Percentiles rank a stretch among this genome's conserved stretches.
phyloP scores from a whole-genome alignment of 768 basidiomycete genomes.

The Pleurotus ostreatus region DNA sequence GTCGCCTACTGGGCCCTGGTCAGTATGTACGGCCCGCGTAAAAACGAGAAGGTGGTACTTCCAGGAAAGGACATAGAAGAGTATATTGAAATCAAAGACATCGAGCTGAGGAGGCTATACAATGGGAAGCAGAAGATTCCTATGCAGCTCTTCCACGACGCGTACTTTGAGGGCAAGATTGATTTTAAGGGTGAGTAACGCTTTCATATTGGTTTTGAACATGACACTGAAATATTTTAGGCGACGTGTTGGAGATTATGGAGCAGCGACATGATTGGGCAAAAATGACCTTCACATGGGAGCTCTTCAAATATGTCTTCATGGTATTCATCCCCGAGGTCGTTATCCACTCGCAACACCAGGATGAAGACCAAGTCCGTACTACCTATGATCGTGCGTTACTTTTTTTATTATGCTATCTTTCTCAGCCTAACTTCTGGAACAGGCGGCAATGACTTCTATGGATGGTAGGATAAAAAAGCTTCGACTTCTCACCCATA shows the following conservation, averaged over 20 bases:
- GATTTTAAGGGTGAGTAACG: conserved; percentile 81
- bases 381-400: conserved; percentile 89
- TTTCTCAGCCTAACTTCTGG: background rate
- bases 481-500: background rate
- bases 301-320: conserved; percentile 93
- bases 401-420: background rate
- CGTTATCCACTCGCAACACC: conserved; percentile 81
- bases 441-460: conserved; percentile 91
- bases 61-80: conserved; percentile 85
- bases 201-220: conserved; percentile 5
- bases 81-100: conserved; percentile 89
- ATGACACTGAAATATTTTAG: conserved; percentile 31
- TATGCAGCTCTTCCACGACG: conserved; percentile 97
- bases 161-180: conserved; percentile 93
- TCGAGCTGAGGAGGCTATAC: conserved; percentile 75
- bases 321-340: conserved; percentile 89
- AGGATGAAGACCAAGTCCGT: conserved; percentile 94
- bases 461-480: conserved; percentile 58
- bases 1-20: conserved; percentile 88
- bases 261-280: conserved; percentile 97
- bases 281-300: conserved; percentile 83
- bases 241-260: conserved; percentile 89
- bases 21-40: conserved; percentile 75
- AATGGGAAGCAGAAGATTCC: conserved; percentile 88
- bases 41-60: conserved; percentile 80